Base-by-base conservation (phyloP, 2,329 filamentous ascomycete species). In the Coniosporium tulheliwenetii region DNA sequence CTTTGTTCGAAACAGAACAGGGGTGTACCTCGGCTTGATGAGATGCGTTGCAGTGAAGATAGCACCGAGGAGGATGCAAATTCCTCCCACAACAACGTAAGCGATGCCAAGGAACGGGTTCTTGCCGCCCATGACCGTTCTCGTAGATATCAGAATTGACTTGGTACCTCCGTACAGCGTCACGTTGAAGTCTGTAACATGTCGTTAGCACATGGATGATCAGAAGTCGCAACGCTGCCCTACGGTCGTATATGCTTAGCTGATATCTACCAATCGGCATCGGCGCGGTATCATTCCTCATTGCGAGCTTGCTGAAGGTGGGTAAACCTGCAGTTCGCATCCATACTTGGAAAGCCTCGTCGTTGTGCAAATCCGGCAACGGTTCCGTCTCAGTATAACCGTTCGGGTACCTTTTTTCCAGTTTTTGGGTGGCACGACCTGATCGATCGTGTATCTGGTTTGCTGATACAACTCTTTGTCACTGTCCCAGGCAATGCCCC, bases 41-140 rank as follows among this genome's bases (percentile, higher is more conserved):
- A 96, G 70, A 64, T 96, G 87, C 1, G 85, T 87, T 45, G 85
- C 72, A 30, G 89, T 87, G 64, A 98, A 98, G 41, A 96, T 58
- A 19, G 77, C 76, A 39, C 91, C 91, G 8, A 98, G 75, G 26
- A 95, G 58, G 50, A 98, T 81, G 65, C 91, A 98, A 44, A 96
- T 71, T 38, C 89, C 91, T 42, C 87, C 89, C 9, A 98, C 85
- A 12, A 93, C 85, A 26, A 96, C 71, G 61, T 96, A 98, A 32
- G 87, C 86, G 50, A 98, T 98, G 37, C 91, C 91, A 39, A 96
- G 74, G 70, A 95, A 96, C 19, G 85, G 81, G 59, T 98, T 98
- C 55, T 82, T 84, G 50, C 91, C 91, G 43, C 91, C 91, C 71
- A 98, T 87, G 45, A 94, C 81, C 12, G 85, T 94, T 16, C 84